Percentiles rank a stretch among this genome's conserved stretches.
These are phyloP conservation scores for Corniculantispora saksenae DNA, from an alignment of 2,329 filamentous ascomycete genomes.

Conservation along the genomic window DNA sequence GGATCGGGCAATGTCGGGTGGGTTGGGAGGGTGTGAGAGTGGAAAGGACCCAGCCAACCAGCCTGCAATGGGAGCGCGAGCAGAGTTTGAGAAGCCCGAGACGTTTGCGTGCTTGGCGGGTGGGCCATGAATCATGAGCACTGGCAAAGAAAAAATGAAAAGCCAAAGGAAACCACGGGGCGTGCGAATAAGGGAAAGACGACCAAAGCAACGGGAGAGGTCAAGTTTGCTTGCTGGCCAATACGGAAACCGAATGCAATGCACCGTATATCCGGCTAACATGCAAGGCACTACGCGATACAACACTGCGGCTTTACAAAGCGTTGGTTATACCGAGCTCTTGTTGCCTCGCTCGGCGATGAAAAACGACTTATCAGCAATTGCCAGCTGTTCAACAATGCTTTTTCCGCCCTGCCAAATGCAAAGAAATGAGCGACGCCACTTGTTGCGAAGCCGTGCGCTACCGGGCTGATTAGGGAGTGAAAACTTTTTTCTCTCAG, in stretches of 20 bases:
- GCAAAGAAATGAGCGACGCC: constrained; percentile 8
- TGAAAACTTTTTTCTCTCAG: constrained; percentile 11
- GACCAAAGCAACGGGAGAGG: constrained; percentile 4
- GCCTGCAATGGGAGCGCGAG: constrained; percentile 3
- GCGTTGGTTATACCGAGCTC: not conserved
- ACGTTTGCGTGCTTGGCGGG: constrained; percentile 32
- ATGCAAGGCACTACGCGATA: constrained; percentile 3
- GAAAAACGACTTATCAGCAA: not conserved
- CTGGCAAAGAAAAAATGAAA: constrained; percentile 10
- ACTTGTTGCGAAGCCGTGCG: constrained; percentile 2
- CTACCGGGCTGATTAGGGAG: constrained; percentile 4
- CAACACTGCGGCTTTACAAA: constrained; percentile 9
- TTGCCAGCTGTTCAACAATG: not conserved
- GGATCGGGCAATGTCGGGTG: constrained; percentile 21
- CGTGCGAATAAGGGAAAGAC: constrained; percentile 10
- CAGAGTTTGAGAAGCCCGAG: constrained; percentile 30
- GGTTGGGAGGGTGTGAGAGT: constrained; percentile 18
- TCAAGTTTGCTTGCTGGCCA: constrained; percentile 6
- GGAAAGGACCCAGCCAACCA: constrained; percentile 13
- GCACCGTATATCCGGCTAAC: not conserved
- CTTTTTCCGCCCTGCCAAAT: not conserved
- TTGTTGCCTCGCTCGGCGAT: not conserved
- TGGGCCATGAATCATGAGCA: constrained; percentile 38
- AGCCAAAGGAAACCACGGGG: not conserved
- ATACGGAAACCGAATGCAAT: not conserved